phyloP scores from a whole-genome alignment of 345 rosid genomes.

The Eucalyptus regnans region DNA sequence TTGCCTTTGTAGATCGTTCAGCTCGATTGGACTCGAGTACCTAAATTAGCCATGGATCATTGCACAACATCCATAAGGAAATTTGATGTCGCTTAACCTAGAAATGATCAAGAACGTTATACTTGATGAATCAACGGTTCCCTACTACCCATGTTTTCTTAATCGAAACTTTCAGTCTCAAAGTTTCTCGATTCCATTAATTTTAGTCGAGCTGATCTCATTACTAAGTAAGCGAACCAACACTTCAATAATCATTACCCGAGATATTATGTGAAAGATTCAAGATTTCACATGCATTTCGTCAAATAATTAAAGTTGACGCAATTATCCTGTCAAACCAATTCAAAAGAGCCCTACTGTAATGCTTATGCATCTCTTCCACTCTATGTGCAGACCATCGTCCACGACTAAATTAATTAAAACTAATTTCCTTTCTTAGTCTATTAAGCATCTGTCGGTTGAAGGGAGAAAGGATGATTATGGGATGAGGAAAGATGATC shows the following conservation, averaged over 20 bases:
- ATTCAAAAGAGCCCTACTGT: not conserved
- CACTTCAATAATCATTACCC: not conserved
- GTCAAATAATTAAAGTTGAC: not conserved
- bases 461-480: not conserved
- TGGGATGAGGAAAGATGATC: not conserved
- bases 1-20: not conserved
- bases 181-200: not conserved
- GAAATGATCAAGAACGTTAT: not conserved
- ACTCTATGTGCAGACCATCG: not conserved
- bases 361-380: not conserved
- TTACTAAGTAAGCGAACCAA: not conserved
- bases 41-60: not conserved
- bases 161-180: not conserved
- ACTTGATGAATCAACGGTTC: not conserved
- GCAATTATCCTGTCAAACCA: not conserved
- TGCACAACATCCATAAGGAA: not conserved
- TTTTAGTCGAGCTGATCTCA: not conserved
- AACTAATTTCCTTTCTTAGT: not conserved
- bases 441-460: not conserved
- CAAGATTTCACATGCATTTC: not conserved
- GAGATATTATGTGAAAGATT: not conserved
- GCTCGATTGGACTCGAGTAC: not conserved
- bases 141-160: not conserved
- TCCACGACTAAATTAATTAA: not conserved
- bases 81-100: not conserved